phyloP scores from a whole-genome alignment of 2,329 filamentous ascomycete genomes.

The Aspergillus sp. region DNA sequence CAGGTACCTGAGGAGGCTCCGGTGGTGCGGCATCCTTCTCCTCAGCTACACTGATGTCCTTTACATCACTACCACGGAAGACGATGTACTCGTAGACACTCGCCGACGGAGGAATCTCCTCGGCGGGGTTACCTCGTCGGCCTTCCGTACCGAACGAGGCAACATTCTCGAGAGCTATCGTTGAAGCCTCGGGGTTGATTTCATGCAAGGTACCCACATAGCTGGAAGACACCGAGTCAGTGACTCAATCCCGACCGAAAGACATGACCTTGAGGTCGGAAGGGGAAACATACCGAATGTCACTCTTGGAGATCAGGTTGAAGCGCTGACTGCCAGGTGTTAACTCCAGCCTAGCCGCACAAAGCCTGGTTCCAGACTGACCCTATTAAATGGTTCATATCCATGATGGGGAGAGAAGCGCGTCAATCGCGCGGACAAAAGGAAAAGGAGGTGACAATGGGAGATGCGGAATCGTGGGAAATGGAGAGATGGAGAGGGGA shows the following conservation, averaged over 20 bases:
- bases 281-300: slow-evolving; percentile 72
- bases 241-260: slow-evolving; percentile 5
- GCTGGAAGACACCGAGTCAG: slow-evolving; percentile 53
- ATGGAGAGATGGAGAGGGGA: slow-evolving; percentile 17
- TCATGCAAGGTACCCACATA: slow-evolving; percentile 95
- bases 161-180: slow-evolving; percentile 95
- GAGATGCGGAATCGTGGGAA: slow-evolving; percentile 21
- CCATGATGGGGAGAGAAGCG: slow-evolving; percentile 39
- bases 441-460: slow-evolving; percentile 23
- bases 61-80: slow-evolving; percentile 96
- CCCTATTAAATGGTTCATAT: slow-evolving; percentile 53
- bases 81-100: slow-evolving; percentile 98
- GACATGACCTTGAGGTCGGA: slow-evolving; percentile 6
- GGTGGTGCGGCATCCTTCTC: slow-evolving; percentile 70
- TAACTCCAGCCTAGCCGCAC: slow-evolving; percentile 35
- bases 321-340: slow-evolving; percentile 72
- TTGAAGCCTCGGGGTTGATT: slow-evolving; percentile 96
- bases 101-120: slow-evolving; percentile 80
- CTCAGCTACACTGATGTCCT: slow-evolving; percentile 92
- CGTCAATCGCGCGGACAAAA: slow-evolving; percentile 29
- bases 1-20: slow-evolving; percentile 74
- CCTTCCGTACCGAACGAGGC: slow-evolving; percentile 92
- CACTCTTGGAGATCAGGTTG: slow-evolving; percentile 94
- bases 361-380: slow-evolving; percentile 36
- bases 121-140: slow-evolving; percentile 71